Evolutionary conservation across 306 rosid genomes (phyloP), one percentile per base, ranked within the genome.

Genomic region (Vigna reflexopilosa): DNA sequence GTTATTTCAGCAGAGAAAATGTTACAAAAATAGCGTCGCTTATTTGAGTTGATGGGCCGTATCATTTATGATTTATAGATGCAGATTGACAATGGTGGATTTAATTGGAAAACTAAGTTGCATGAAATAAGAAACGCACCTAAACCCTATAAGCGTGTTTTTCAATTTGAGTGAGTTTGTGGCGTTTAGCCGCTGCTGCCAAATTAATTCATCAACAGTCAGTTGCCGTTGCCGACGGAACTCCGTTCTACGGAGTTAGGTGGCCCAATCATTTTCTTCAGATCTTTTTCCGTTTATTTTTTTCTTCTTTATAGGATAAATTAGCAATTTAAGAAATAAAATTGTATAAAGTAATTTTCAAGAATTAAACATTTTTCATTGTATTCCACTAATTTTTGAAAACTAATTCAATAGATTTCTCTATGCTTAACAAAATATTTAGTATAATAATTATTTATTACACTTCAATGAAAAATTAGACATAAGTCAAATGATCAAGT

Each of bases 111-210:
- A 34, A 62, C 6, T 44, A 14, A 62, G 20, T 30, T 32, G 47
- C 68, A 62, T 62, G 68, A 62, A 62, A 62, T 30, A 34, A 48
- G 36, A 63, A 34, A 62, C 45, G 47, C 14, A 62, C 24, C 69
- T 8, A 34, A 59, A 63, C 26, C 24, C 44, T 14, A 5, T 15
- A 30, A 6, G 32, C 6, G 8, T 57, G 19, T 59, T 1, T 11
- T 9, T 42, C 47, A 42, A 42, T 6, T 30, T 17, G 49, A 14
- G 49, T 28, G 16, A 26, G 69, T 34, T 63, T 34, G 24, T 16
- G 7, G 22, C 45, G 1, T 30, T 62, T 26, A 59, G 40, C 20
- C n/a, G 16, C 4, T 59, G 42, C 17, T 0, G n/a, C 13, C 3
- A 14, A 34, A 16, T 62, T 32, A 63, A 16, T 62, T 32, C n/a